phyloP scores from a whole-genome alignment of 805 yeast species.

The Sugiyamaella boreocaroliniensis region DNA sequence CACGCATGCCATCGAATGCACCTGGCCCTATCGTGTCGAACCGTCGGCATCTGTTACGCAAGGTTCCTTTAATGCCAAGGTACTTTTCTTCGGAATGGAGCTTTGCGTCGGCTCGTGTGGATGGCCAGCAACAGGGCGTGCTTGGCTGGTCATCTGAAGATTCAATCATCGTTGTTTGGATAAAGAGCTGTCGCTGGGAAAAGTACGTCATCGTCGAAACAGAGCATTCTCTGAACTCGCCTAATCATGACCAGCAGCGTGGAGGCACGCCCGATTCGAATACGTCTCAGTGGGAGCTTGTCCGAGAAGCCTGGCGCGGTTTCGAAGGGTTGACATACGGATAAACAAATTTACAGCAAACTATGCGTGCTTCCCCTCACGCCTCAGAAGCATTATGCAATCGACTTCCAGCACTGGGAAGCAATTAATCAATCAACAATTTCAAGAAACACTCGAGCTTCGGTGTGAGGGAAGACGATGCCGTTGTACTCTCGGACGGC shows the following conservation, averaged over 20 bases:
- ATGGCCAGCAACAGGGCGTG: slow-evolving; percentile 38
- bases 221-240: slow-evolving; percentile 19
- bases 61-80: slow-evolving; percentile 58
- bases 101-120: slow-evolving; percentile 62
- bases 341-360: slow-evolving; percentile 11
- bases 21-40: slow-evolving; percentile 24
- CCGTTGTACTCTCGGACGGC: slow-evolving; percentile 26
- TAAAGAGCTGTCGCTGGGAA: slow-evolving; percentile 69
- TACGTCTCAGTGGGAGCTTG: slow-evolving; percentile 45
- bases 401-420: too few species aligned
- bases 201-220: slow-evolving; percentile 65
- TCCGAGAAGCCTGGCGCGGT: slow-evolving; percentile 67
- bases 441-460: slow-evolving; percentile 25
- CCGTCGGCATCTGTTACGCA: slow-evolving; percentile 59
- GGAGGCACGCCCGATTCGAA: slow-evolving; percentile 17
- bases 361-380: too few species aligned
- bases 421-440: slow-evolving; percentile 30
- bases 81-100: slow-evolving; percentile 87
- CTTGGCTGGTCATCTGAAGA: slow-evolving; percentile 77
- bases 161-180: slow-evolving; percentile 68
- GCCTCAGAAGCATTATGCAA: too few species aligned
- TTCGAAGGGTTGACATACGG: slow-evolving; percentile 38
- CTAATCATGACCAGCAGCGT: neutral
- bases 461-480: slow-evolving; percentile 25
- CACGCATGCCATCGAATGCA: slow-evolving; percentile 1